Evolutionary conservation across 805 yeast species (phyloP), one percentile per base, ranked within the genome.

Genomic region (Lachancea mirantina): DNA sequence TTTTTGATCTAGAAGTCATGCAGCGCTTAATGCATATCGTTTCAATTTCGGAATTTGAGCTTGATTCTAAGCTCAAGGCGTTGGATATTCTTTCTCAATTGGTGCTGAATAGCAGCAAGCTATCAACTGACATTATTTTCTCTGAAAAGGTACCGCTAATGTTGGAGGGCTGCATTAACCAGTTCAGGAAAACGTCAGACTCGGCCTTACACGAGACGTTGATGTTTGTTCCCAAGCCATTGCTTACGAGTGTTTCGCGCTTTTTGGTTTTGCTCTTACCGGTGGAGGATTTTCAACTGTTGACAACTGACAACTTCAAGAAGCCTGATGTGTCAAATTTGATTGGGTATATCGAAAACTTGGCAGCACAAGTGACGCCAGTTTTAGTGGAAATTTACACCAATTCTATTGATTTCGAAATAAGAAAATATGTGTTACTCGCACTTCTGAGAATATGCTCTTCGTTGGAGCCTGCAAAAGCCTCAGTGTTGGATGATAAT

Each of bases 221-320:
- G 23, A 78, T 84, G 75, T 72, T 78, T 34, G 72, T 77, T 2
- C 87, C 89, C 0, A 79, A 76, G 43, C 80, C 76, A n/a, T 50
- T 82, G 18, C 54, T 81, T 13, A 43, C 70, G 2, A 62, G 73
- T 9, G 62, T 78, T 13, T 56, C 84, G 13, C 67, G 70, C 24
- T 61, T 84, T 30, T 58, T 81, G 5, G 69, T 74, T 2, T 63
- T 70, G 19, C 41, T 83, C 2, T 54, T 84, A 13, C 94, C 95
- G 1, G 52, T 55, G 8, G 62, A 52, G 27, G 39, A 42, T 10
- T 48, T 45, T 34, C 47, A 39, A 18, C 26, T 42, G 29, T 26
- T 57, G 27, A 50, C 67, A 7, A 36, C 45, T 14, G 50, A 47
- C 26, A 46, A 52, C 9, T 42, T 43, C 6, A 41, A 55, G 13